Percentiles rank a stretch among this genome's conserved stretches.
Conservation (phyloP, 257 asterid genomes). For the Pogostemon cablin region DNA sequence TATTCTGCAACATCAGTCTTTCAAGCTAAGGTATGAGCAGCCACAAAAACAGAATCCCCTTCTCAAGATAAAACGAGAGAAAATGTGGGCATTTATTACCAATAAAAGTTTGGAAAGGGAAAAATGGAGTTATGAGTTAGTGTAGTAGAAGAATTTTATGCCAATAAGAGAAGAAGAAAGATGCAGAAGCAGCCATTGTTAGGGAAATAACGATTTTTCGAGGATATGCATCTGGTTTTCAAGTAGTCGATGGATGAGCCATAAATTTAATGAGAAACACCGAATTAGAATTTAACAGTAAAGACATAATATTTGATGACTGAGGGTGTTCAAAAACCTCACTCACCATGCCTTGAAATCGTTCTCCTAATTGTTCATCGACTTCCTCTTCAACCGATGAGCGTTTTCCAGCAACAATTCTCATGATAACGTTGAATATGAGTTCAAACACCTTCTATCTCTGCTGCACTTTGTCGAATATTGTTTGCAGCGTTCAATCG, state of each 20-base stretch:
- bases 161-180: too few species aligned
- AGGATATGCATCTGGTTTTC: too few species aligned
- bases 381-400: slow-evolving; percentile 19
- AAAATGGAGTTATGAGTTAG: too few species aligned
- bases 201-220: too few species aligned
- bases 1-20: slow-evolving; percentile 98
- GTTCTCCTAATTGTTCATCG: slow-evolving; percentile 26
- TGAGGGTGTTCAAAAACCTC: slow-evolving; percentile 42
- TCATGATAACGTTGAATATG: slow-evolving; percentile 38
- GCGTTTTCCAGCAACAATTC: slow-evolving; percentile 40
- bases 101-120: too few species aligned
- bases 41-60: slow-evolving; percentile 97
- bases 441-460: slow-evolving; percentile 39
- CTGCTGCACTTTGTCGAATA: slow-evolving; percentile 24
- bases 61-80: slow-evolving; percentile 68
- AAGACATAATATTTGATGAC: slow-evolving; percentile 24
- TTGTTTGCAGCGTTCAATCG: slow-evolving; percentile 32
- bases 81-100: too few species aligned
- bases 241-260: too few species aligned
- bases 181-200: too few species aligned
- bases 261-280: too few species aligned
- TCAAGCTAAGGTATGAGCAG: slow-evolving; percentile 99
- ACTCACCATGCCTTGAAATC: slow-evolving; percentile 31
- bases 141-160: too few species aligned
- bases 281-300: too few species aligned